These are phyloP conservation scores for Gaeumannomyces sp. DNA, from an alignment of 2,329 filamentous ascomycete genomes.

Conservation along the genomic window DNA sequence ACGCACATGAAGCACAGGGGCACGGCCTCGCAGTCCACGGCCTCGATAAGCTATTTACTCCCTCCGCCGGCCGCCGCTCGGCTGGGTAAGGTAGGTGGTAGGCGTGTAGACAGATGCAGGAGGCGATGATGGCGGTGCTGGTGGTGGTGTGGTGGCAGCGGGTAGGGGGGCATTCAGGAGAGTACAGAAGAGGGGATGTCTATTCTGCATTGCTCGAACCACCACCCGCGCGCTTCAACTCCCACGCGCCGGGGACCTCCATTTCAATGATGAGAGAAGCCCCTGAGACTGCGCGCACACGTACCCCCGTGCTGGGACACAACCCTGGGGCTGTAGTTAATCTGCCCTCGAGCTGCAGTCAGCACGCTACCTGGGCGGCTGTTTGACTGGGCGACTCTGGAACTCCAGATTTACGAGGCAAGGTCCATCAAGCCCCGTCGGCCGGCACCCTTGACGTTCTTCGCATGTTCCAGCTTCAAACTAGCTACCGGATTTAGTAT, in stretches of 20 bases:
- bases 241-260: too few species aligned
- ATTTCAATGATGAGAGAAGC: not conserved
- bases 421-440: not conserved
- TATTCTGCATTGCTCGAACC: too few species aligned
- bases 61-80: not conserved
- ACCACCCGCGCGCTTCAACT: too few species aligned
- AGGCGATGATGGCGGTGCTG: not conserved
- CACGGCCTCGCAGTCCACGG: not conserved
- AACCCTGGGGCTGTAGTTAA: not conserved
- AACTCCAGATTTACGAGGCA: not conserved
- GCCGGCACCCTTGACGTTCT: not conserved
- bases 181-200: not conserved
- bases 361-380: constrained; percentile 1
- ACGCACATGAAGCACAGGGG: not conserved
- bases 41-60: not conserved
- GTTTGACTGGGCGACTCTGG: constrained; percentile 3
- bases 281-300: not conserved
- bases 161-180: not conserved
- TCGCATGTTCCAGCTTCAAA: not conserved
- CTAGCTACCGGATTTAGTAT: not conserved
- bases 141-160: not conserved
- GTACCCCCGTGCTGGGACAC: not conserved
- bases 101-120: not conserved
- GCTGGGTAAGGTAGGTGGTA: not conserved
- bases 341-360: not conserved